Evolutionary conservation across 805 yeast species (phyloP).

Genomic region (Metschnikowia henanensis): DNA sequence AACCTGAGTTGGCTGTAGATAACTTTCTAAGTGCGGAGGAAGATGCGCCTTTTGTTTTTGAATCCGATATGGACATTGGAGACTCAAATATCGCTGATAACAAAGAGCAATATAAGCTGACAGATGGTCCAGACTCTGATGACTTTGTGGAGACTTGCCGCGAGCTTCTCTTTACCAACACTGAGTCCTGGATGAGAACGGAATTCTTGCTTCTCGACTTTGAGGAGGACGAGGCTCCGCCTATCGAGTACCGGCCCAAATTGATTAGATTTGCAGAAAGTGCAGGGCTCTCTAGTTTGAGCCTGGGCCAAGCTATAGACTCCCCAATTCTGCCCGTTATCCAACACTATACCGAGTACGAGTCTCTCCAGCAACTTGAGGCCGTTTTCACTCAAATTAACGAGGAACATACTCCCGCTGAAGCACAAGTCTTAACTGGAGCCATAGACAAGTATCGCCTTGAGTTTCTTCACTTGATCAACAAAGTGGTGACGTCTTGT

Average conservation of each 20-base stretch:
- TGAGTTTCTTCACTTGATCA: neutral
- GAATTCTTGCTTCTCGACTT: slow-evolving; percentile 8
- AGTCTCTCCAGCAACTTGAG: neutral
- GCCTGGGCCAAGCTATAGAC: neutral
- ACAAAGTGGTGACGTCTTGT: neutral
- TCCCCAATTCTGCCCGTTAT: neutral
- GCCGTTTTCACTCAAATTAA: neutral
- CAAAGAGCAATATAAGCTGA: neutral
- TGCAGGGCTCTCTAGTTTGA: neutral
- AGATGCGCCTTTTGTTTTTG: no score
- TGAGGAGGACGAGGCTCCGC: neutral
- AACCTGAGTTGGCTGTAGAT: no score
- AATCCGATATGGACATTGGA: no score
- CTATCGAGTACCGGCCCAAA: neutral
- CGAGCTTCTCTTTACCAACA: slow-evolving; percentile 1
- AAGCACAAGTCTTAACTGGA: neutral
- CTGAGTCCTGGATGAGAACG: slow-evolving; percentile 7
- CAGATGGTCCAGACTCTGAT: neutral
- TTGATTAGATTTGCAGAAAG: neutral
- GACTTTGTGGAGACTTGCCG: slow-evolving; percentile 7
- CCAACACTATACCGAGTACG: neutral
- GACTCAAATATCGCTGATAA: neutral
- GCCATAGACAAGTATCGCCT: neutral
- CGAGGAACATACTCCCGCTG: neutral
- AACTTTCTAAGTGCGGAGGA: no score